Evolutionary conservation across 164 flowering plant species (phyloP), one percentile per base, ranked within the genome.

Genomic region (Taxillus chinensis): DNA sequence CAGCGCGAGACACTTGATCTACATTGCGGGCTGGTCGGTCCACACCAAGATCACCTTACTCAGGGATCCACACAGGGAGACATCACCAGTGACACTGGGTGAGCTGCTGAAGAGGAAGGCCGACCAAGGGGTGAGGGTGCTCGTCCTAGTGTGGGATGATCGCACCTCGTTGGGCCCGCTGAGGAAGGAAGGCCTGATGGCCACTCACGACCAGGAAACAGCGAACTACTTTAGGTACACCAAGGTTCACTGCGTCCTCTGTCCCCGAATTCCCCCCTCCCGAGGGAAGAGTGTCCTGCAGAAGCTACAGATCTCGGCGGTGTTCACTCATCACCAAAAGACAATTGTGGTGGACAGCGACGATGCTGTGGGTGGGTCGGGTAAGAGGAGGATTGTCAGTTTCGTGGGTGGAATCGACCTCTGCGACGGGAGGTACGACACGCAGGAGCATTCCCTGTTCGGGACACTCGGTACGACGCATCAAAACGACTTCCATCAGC

Each of bases 1-100:
- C 38, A 68, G 72, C 58, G 91, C 95, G 0, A 72, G 73, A n/a
- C 79, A 79, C 64, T 61, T 85, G 62, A 80, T 87, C 53, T 87
- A 87, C 75, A 79, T 87, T 10, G 70, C 87, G 5, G 95, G 95
- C 2, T 87, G 95, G 95, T 82, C 89, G 57, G 85, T 87, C 1
- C 81, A 81, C 48, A 74, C 87, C 38, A 62, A 79, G 7, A 78
- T 86, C 42, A 68, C 73, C 15, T 71, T 87, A 72, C 45, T 86
- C 39, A 77, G 95, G 72, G 91, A 86, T 41, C 64, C 79, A 2
- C 39, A 45, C 40, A 71, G 83, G 66, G 69, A 57, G 39, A 71
- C 68, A 57, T 69, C 78, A 2, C 82, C 69, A 4, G 74, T 71
- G 14, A 78, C 70, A 2, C 77, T 87, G 0, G 95, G 95, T 3